A percentile compares a stretch with the other conserved stretches of the same genome.
Conservation (phyloP, 352 stramenopile species). For the Globisporangium lucens region DNA sequence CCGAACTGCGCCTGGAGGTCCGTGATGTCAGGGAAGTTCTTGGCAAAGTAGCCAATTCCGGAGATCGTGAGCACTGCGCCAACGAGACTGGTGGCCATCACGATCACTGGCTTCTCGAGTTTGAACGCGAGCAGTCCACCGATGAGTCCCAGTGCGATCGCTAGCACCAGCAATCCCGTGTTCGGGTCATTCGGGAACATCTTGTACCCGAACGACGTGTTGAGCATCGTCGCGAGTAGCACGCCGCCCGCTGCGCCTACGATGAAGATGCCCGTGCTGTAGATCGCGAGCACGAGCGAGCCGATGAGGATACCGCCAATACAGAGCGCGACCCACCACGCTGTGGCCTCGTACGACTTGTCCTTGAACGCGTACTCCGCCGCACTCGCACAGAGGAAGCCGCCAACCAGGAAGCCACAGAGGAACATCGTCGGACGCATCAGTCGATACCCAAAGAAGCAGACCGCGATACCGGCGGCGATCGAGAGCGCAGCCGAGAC, state of each 20-base stretch:
- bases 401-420: constrained; percentile 55
- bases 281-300: constrained; percentile 49
- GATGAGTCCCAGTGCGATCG: constrained; percentile 42
- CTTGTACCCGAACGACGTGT: constrained; percentile 55
- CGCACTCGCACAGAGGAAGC: constrained; percentile 40
- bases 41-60: constrained; percentile 60
- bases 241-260: constrained; percentile 46
- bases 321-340: constrained; percentile 51
- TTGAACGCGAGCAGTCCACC: constrained; percentile 49
- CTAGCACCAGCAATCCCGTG: constrained; percentile 41
- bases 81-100: constrained; percentile 53
- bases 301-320: constrained; percentile 44
- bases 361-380: constrained; percentile 38
- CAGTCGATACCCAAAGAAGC: constrained; percentile 44
- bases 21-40: constrained; percentile 46
- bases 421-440: constrained; percentile 62
- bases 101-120: constrained; percentile 47
- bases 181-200: constrained; percentile 54
- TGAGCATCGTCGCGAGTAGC: constrained; percentile 41
- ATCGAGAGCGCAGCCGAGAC: constrained; percentile 35
- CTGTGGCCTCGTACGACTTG: constrained; percentile 42
- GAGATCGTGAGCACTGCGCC: constrained; percentile 43
- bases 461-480: constrained; percentile 29
- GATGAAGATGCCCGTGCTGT: constrained; percentile 58
- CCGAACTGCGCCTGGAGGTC: constrained; percentile 37